Evolutionary conservation across 176 grass and related monocot species (phyloP), one percentile per base, ranked within the genome.

Genomic region (Neostapfia colusana): DNA sequence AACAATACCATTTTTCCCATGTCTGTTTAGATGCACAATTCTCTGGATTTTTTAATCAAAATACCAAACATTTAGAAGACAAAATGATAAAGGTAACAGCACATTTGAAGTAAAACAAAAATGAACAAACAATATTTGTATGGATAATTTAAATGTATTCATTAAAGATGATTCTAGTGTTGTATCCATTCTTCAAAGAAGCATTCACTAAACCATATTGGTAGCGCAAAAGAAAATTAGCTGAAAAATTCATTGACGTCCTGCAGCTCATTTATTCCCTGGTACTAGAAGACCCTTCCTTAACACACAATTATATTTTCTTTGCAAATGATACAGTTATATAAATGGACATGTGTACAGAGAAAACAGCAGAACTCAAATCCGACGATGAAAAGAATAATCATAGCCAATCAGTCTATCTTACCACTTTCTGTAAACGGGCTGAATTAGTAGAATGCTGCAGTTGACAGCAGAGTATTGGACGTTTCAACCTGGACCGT

Each of bases 381-480:
- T 20, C 39, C 55, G 59, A 60, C 40, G 5, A 23, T 37, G 26
- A 61, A 31, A 31, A 24, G 31, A 62, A 15, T 48, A 17, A 63
- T 23, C 48, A 41, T 49, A 82, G 58, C 28, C 17, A 49, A 49
- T 51, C 21, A 53, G 41, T 41, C 24, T 16, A 60, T 24, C 4
- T 13, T 88, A 83, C 85, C 85, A 50, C 68, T 72, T 59, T 46
- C 64, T 88, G 43, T 51, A 62, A 17, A 42, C 63, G 14, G 49
- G 35, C 35, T 73, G n/a, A 27, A 83, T 56, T 4, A 37, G 61
- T 43, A 63, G 53, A 83, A 11, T 71, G 51, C n/a, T 37, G 75
- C 24, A 60, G 31, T 74, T 79, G 53, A 73, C 50, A 78, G 68
- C 18, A 73, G 36, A 11, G 40, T 24, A 54, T 35, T 44, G 4